Evolutionary conservation across 768 basidiomycete species (phyloP).

Genomic region (Hygrocybe punicea): DNA sequence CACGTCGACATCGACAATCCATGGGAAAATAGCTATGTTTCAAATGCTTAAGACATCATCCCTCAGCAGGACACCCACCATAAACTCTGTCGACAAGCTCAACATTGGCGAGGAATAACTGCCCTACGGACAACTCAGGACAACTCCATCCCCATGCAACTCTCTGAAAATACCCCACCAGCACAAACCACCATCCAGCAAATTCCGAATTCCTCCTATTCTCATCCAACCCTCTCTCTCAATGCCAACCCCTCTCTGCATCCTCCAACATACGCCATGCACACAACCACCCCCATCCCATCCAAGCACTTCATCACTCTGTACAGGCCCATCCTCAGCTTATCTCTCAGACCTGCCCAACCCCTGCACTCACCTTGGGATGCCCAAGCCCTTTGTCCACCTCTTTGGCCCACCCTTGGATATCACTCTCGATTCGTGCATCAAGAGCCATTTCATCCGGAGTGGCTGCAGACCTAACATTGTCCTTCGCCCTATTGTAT

Average conservation of each 20-base stretch:
- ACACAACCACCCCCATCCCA: slow-evolving; percentile 57
- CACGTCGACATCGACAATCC: slow-evolving; percentile 50
- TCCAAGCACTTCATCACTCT: slow-evolving; percentile 58
- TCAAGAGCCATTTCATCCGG: slow-evolving; percentile 58
- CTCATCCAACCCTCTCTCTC: slow-evolving; percentile 36
- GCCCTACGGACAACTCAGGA: slow-evolving; percentile 37
- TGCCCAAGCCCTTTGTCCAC: slow-evolving; percentile 82
- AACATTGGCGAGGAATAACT: slow-evolving; percentile 63
- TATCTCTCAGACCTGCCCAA: slow-evolving; percentile 82
- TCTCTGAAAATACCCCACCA: slow-evolving; percentile 14
- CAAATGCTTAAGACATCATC: slow-evolving; percentile 46
- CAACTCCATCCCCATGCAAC: slow-evolving; percentile 6
- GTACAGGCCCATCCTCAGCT: slow-evolving; percentile 54
- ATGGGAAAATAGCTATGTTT: slow-evolving; percentile 44
- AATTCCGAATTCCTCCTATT: slow-evolving; percentile 28
- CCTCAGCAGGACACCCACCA: slow-evolving; percentile 43
- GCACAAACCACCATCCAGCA: slow-evolving; percentile 16
- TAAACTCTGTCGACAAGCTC: slow-evolving; percentile 57
- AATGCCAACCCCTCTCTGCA: slow-evolving; percentile 42
- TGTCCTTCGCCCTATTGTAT: slow-evolving; percentile 54
- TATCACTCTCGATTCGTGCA: slow-evolving; percentile 73
- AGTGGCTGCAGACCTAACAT: slow-evolving; percentile 67
- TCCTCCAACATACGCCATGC: slow-evolving; percentile 61
- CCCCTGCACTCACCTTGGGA: slow-evolving; percentile 77
- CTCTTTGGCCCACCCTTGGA: slow-evolving; percentile 73